Evolutionary conservation across 2,329 filamentous ascomycete genomes (phyloP).

Genomic region (Aspergillus sp.): DNA sequence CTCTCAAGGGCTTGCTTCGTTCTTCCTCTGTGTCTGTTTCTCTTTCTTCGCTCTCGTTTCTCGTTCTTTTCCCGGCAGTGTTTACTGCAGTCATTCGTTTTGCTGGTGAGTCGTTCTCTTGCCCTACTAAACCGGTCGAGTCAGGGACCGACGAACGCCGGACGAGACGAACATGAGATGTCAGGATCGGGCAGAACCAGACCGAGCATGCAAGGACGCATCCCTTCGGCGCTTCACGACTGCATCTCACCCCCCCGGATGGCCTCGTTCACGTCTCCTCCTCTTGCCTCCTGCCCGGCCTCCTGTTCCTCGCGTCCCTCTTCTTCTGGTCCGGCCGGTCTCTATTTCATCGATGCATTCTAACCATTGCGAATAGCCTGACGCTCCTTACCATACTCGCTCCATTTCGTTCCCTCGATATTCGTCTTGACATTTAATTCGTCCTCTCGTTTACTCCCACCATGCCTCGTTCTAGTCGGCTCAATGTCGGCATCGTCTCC

Average conservation of each 20-base stretch:
- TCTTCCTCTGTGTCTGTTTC: neutral
- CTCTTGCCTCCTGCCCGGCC: too few relatives aligned
- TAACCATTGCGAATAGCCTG: too few relatives aligned
- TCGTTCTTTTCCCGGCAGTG: neutral
- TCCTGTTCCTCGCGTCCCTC: too few relatives aligned
- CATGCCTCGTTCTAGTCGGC: conserved; percentile 12
- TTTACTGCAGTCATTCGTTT: neutral
- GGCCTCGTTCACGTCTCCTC: too few relatives aligned
- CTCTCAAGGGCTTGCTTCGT: neutral
- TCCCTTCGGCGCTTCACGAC: too few relatives aligned
- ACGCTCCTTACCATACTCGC: neutral
- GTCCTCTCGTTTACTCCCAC: conserved; percentile 9
- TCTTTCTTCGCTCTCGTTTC: neutral
- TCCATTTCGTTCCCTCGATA: neutral
- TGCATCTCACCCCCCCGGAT: too few relatives aligned
- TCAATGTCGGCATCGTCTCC: conserved; percentile 16
- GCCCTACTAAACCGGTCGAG: too few relatives aligned
- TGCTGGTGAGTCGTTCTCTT: neutral
- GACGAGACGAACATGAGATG: too few relatives aligned
- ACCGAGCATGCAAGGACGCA: too few relatives aligned
- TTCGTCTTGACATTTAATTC: neutral
- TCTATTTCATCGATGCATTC: neutral
- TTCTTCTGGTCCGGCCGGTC: too few relatives aligned
- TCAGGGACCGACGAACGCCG: too few relatives aligned
- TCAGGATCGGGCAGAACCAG: too few relatives aligned